These are phyloP conservation scores for Phylloporus sp. DNA, from an alignment of 768 basidiomycete genomes.

Conservation along the genomic window DNA sequence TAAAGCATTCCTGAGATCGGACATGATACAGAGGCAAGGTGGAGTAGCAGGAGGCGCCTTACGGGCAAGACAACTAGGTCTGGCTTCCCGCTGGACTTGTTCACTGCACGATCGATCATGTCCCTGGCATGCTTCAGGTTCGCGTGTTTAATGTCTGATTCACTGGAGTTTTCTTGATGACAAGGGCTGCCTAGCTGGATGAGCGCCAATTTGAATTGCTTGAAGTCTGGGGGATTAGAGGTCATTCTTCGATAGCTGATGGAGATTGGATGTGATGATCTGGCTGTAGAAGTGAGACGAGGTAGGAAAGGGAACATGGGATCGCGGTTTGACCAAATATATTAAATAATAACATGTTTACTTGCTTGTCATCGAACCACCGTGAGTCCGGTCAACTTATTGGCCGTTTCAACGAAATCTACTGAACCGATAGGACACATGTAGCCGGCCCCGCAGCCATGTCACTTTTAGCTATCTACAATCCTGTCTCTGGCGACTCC, in stretches of 20 bases:
- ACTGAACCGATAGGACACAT: neutral
- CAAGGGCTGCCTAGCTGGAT: constrained; percentile 82
- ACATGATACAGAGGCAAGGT: constrained; percentile 1
- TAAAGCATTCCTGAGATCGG: constrained; percentile 70
- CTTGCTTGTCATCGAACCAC: too few species aligned
- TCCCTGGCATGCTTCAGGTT: constrained; percentile 82
- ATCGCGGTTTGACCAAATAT: too few species aligned
- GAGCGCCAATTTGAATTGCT: constrained; percentile 79
- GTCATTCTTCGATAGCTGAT: constrained; percentile 22
- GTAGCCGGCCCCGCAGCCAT: constrained; percentile 27
- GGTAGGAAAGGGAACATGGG: constrained; percentile 18
- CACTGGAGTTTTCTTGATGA: constrained; percentile 26
- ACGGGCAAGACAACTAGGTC: constrained; percentile 84
- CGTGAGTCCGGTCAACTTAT: constrained; percentile 2
- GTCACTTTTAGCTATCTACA: constrained; percentile 63
- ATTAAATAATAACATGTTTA: too few species aligned
- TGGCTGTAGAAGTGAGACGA: constrained; percentile 2
- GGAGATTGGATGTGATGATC: neutral
- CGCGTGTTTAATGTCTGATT: constrained; percentile 50
- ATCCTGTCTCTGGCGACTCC: constrained; percentile 66
- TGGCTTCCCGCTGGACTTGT: constrained; percentile 44
- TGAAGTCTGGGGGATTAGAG: constrained; percentile 40
- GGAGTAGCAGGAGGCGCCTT: constrained; percentile 20
- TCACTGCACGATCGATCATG: constrained; percentile 70
- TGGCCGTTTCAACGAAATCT: neutral